Base-by-base conservation (phyloP, 202 grass and related monocot genomes). In the Schoenoplectus triqueter region DNA sequence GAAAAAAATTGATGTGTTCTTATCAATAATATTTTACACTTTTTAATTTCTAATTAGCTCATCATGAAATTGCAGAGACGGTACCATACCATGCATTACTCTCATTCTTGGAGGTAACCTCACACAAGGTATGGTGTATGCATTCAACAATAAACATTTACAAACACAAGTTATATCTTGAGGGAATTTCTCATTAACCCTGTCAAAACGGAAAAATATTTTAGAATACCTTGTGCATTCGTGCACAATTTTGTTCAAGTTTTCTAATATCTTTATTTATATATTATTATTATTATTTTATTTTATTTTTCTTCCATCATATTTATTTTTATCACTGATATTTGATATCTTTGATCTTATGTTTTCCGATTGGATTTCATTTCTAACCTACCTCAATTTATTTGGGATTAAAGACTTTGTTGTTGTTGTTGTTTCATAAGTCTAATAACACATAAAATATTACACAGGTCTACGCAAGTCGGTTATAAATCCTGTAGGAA, bases 91-190 rank as follows among this genome's bases (percentile, higher is more conserved):
- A 39, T 93, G 91, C 14, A 54, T 96, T 18, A 96, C 70, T 0
- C 89, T 96, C 52, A 88, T 96, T 64, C 91, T 96, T 4, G 93
- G 93, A 40, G 91, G 91, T 17, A 96, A 96, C 73, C 75, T 96
- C 57, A 91, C 81, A 18, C 80, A 87, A 88, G 93, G 93, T 95
- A 59, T 54, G 31, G 31, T 31, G 10, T 54, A 66, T 44, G 21
- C 2, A n/a, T 48, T 50, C 13, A 65, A 55, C 18, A 48, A 39
- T 62, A 39, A 59, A 42, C 15, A 8, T 47, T 81, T 80, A 21
- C 5, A 31, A 42, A 63, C 42, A 62, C 2, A 46, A 31, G n/a
- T 15, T 18, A 56, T 2, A 22, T 61, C 18, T 7, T 22, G 18
- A 50, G 18, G 1, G 15, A 78, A 56, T 80, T 60, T 42, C 48